Conservation (phyloP, 140 eudicot species). For the Senecio squalidus region DNA sequence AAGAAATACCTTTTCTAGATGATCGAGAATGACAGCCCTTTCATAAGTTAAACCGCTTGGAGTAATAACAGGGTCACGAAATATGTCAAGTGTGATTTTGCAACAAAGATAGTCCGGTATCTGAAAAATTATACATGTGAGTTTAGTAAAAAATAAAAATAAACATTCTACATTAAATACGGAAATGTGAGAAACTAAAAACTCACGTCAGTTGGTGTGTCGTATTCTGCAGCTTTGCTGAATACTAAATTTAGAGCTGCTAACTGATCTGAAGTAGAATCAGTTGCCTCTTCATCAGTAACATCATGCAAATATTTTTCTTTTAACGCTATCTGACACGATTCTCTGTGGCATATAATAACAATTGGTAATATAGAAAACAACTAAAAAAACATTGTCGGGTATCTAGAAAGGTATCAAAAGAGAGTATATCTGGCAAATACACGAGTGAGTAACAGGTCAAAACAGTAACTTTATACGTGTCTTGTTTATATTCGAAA, state of each 20-base stretch:
- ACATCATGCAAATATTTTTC: constrained; percentile 37
- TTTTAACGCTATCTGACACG: constrained; percentile 64
- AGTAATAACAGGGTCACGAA: constrained; percentile 94
- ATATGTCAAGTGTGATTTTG: constrained; percentile 86
- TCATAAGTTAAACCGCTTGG: constrained; percentile 94
- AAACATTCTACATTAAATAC: neutral
- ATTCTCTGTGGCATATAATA: constrained; percentile 44
- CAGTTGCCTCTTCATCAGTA: constrained; percentile 20
- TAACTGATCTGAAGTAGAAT: constrained; percentile 37
- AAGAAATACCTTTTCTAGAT: constrained; percentile 71
- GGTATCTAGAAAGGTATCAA: neutral
- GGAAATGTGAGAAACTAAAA: neutral
- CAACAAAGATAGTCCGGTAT: constrained; percentile 90
- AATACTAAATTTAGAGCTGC: constrained; percentile 48
- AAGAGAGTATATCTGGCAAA: neutral
- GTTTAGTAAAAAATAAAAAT: neutral
- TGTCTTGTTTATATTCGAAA: no score
- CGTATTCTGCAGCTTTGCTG: constrained; percentile 67
- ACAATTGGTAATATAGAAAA: neutral
- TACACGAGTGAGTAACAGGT: no score
- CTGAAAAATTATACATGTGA: constrained; percentile 39
- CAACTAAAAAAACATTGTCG: neutral
- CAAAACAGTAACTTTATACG: no score
- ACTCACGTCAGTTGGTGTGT: constrained; percentile 68
- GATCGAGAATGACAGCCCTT: constrained; percentile 77